Conservation (phyloP, 2,329 filamentous ascomycete genomes). For the Sarocladiaceae sp. region DNA sequence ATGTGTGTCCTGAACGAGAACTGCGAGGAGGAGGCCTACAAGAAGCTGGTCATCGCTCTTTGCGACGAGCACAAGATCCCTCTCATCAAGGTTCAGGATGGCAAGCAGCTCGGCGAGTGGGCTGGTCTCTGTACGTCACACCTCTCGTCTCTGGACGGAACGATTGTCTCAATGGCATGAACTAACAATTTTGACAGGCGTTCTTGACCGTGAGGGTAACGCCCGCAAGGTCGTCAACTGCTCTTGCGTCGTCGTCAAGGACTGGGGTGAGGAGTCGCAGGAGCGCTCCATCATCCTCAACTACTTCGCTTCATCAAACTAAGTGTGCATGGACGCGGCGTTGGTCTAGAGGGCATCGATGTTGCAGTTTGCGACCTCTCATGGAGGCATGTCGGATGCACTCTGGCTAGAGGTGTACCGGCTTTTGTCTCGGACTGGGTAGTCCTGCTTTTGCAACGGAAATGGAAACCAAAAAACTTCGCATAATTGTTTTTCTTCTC, state of each 20-base stretch:
- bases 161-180: not conserved
- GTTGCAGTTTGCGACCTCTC: constrained; percentile 1
- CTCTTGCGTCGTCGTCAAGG: constrained; percentile 99
- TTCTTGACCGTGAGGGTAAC: constrained; percentile 98
- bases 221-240: constrained; percentile 99
- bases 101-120: constrained; percentile 99
- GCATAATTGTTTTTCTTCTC: not conserved
- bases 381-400: not conserved
- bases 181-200: constrained; percentile 57
- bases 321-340: constrained; percentile 26
- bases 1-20: constrained; percentile 99
- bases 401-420: constrained; percentile 21
- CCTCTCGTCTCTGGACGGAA: not conserved
- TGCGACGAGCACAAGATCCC: constrained; percentile 99
- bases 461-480: constrained; percentile 35
- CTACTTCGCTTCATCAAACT: constrained; percentile 97
- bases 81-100: constrained; percentile 99
- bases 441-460: constrained; percentile 24
- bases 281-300: constrained; percentile 98
- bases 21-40: constrained; percentile 99
- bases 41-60: constrained; percentile 98
- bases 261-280: constrained; percentile 99
- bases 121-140: constrained; percentile 89
- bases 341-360: constrained; percentile 21
- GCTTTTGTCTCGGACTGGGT: constrained; percentile 17